Evolutionary conservation across 1,284 basidiomycete genomes (phyloP).

Genomic region (Mycena sp.): DNA sequence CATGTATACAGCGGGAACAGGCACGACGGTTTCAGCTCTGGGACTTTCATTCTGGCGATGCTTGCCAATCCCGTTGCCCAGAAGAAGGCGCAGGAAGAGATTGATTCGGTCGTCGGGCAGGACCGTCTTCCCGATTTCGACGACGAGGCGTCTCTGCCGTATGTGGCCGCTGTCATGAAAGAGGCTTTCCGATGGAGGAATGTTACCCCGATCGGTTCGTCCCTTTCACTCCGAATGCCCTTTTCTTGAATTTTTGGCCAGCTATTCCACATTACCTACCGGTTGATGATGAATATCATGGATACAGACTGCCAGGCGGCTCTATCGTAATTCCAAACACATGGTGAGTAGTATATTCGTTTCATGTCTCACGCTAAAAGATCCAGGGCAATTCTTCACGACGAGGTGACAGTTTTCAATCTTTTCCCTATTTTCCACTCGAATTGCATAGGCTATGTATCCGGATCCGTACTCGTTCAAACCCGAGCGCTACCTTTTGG

Average conservation of each 20-base stretch:
- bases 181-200: conserved; percentile 15
- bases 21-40: conserved; percentile 20
- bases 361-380: neutral
- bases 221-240: conserved; percentile 30
- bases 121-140: conserved; percentile 39
- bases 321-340: conserved; percentile 43
- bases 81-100: conserved; percentile 48
- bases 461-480: conserved; percentile 49
- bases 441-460: conserved; percentile 39
- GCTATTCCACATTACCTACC: conserved; percentile 31
- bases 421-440: neutral
- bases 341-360: conserved; percentile 33
- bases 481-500: conserved; percentile 49
- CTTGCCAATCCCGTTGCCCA: conserved; percentile 46
- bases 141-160: conserved; percentile 34
- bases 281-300: conserved; percentile 42
- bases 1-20: conserved; percentile 19
- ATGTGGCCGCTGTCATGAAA: conserved; percentile 18
- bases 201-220: conserved; percentile 36
- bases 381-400: conserved; percentile 50
- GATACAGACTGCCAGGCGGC: conserved; percentile 41
- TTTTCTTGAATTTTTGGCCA: conserved; percentile 34
- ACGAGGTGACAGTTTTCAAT: conserved; percentile 33
- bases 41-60: conserved; percentile 22
- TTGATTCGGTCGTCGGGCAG: conserved; percentile 48